Conservation (phyloP, 768 basidiomycete genomes). For the Daedaleopsis sinensis region DNA sequence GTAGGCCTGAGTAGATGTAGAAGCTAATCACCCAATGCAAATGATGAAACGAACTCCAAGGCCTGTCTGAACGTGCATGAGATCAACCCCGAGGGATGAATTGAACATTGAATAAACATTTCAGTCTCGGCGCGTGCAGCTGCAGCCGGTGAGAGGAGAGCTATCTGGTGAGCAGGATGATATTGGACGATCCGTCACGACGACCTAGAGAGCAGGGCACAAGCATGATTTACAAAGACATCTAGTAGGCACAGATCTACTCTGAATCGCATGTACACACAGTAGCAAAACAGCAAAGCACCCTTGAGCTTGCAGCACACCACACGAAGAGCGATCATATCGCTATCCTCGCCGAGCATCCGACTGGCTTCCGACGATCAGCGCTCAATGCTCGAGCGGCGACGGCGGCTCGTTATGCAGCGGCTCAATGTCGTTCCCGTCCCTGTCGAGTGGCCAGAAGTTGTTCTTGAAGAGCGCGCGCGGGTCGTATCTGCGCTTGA, state of each 20-base stretch:
- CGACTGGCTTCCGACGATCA: not conserved
- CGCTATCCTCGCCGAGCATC: no score
- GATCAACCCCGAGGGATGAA: not conserved
- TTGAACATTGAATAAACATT: not conserved
- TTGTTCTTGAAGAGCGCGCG: slow-evolving; percentile 72
- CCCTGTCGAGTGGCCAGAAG: slow-evolving; percentile 76
- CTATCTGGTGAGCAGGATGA: no score
- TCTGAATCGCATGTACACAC: no score
- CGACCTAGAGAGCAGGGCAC: no score
- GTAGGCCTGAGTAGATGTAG: not conserved
- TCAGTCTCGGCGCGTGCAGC: no score
- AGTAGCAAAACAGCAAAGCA: no score
- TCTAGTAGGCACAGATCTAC: no score
- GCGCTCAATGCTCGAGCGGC: slow-evolving; percentile 9
- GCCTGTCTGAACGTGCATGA: not conserved
- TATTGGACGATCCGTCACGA: no score
- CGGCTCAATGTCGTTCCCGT: slow-evolving; percentile 57
- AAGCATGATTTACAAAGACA: no score
- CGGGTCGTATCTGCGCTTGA: slow-evolving; percentile 82
- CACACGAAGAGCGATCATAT: no score
- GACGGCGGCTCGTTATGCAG: slow-evolving; percentile 60
- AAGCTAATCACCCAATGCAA: not conserved
- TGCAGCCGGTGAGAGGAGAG: no score
- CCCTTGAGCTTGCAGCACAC: no score
- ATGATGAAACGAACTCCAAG: not conserved